A percentile compares a stretch with the other conserved stretches of the same genome.
Conservation (phyloP, 768 basidiomycete genomes). For the Psilocybe tampanensis region DNA sequence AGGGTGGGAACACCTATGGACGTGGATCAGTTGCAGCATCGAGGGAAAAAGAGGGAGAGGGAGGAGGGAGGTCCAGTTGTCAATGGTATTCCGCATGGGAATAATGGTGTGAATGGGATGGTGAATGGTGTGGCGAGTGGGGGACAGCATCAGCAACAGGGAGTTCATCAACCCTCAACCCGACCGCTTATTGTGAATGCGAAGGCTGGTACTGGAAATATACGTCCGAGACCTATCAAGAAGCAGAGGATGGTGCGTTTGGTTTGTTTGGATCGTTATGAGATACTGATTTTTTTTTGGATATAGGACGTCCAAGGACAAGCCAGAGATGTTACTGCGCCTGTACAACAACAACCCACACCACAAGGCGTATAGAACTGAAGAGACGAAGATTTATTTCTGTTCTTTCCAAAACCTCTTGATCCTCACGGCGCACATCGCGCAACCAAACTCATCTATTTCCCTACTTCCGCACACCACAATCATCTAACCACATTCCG, state of each 20-base stretch:
- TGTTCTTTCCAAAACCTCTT: too few relatives aligned
- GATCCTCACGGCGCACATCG: too few relatives aligned
- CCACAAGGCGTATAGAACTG: conserved; percentile 61
- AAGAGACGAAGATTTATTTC: background rate
- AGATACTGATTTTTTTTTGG: conserved; percentile 1
- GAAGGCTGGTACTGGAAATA: conserved; percentile 58
- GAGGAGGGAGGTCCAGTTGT: conserved; percentile 28
- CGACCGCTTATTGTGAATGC: conserved; percentile 42
- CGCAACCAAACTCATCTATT: too few relatives aligned
- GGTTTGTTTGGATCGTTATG: conserved; percentile 2
- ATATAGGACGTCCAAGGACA: conserved; percentile 66
- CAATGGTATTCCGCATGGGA: conserved; percentile 12
- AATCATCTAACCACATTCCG: too few relatives aligned
- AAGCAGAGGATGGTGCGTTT: conserved; percentile 72
- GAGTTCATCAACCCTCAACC: conserved; percentile 19
- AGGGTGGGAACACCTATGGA: conserved; percentile 30
- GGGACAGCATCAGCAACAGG: conserved; percentile 17
- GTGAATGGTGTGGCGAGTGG: conserved; percentile 37
- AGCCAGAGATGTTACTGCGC: conserved; percentile 51
- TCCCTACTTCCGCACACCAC: too few relatives aligned
- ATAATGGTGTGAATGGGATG: conserved; percentile 26
- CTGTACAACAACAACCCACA: conserved; percentile 74
- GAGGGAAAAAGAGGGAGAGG: conserved; percentile 47
- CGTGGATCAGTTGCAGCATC: conserved; percentile 23
- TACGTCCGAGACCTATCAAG: conserved; percentile 71